A percentile compares a stretch with the other conserved stretches of the same genome.
Conservation (phyloP, 345 rosid species). For the Pseudoturritis turrita region DNA sequence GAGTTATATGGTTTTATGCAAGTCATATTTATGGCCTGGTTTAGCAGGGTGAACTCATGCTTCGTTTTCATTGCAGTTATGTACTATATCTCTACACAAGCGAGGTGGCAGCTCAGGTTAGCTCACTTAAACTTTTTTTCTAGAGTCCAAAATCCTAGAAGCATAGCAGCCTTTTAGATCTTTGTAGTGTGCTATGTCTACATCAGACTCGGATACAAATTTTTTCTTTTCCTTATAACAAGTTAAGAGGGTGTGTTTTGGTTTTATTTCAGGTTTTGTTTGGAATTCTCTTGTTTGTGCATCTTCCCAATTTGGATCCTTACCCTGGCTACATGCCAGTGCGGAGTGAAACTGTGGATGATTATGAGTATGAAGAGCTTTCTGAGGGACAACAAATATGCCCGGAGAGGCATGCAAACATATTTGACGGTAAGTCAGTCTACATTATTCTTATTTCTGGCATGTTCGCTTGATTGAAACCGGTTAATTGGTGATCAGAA, state of each 20-base stretch:
- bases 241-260: slow-evolving; percentile 4
- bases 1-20: not conserved
- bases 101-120: slow-evolving; percentile 86
- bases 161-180: not conserved
- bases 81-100: slow-evolving; percentile 62
- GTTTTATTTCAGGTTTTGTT: slow-evolving; percentile 58
- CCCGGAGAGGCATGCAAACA: slow-evolving; percentile 73
- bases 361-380: slow-evolving; percentile 83
- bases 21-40: not conserved
- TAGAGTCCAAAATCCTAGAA: not conserved
- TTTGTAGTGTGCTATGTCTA: slow-evolving; percentile 2
- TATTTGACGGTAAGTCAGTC: slow-evolving; percentile 65
- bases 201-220: not conserved
- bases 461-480: not conserved
- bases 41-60: slow-evolving; percentile 26
- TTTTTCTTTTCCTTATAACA: not conserved
- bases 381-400: slow-evolving; percentile 80
- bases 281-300: slow-evolving; percentile 71
- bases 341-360: slow-evolving; percentile 50
- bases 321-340: slow-evolving; percentile 85
- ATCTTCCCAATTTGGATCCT: slow-evolving; percentile 83
- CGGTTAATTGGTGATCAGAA: not conserved
- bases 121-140: slow-evolving; percentile 31
- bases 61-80: slow-evolving; percentile 52
- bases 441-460: not conserved